Base-by-base conservation (phyloP, 2,329 filamentous ascomycete genomes). In the Hypocreales sp. region DNA sequence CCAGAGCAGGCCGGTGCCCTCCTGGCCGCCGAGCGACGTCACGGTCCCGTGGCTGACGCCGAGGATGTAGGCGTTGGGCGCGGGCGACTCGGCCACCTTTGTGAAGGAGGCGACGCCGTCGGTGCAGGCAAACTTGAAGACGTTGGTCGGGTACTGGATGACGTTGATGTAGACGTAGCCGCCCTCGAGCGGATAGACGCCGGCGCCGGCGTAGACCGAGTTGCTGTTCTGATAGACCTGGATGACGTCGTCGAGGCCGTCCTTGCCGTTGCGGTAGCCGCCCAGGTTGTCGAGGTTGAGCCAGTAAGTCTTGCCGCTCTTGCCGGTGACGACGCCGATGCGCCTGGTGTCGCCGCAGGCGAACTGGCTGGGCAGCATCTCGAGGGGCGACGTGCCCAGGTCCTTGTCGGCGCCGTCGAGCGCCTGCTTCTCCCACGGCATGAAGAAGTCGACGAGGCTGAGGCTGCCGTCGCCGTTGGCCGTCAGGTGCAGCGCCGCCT, bases 41-140 rank as follows among this genome's bases (percentile, higher is more conserved):
- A 60, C 61, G 0, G 66, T 68, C 14, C 64, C 64, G 32, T 72
- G 66, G 15, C 65, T 60, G 18, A 67, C 62, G 16, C 68, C 67
- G 0, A 72, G 56, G 26, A 61, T 53, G 31, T 60, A 61, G 1
- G 64, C 62, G 26, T 67, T 69, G 22, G 42, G 52, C 14, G 60
- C 54, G 0, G 57, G 53, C 4, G 55, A 62, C 29, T 62, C 56
- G 4, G 60, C 61, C 1, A 68, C 59, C 37, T 65, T 62, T 14
- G 62, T 58, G 27, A 73, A 71, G 3, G 56, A 54, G 1, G 67
- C 60, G 8, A 61, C 53, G 4, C 65, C 66, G 14, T 48, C 46
- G 33, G 55, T 48, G 40, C 64, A 70, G 3, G 60, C 58, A 40
- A 72, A 72, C 35, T 70, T 65, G 53, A 70, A 72, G 12, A 68